These are phyloP conservation scores for Fusarium musae DNA, from an alignment of 2,329 filamentous ascomycete genomes.

Conservation along the genomic window DNA sequence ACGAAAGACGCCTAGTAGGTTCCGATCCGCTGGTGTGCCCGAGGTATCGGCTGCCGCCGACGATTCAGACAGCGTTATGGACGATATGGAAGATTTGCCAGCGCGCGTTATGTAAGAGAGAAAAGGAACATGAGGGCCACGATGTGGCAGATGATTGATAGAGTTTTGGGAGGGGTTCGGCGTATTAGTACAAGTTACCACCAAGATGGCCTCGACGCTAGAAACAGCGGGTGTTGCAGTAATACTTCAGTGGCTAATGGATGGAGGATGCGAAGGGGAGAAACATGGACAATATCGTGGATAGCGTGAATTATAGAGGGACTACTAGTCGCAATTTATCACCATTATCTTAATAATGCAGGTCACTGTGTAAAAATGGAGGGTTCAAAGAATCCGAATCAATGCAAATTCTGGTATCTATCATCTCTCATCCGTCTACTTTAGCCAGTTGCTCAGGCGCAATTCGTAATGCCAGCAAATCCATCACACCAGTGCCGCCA, in stretches of 20 bases:
- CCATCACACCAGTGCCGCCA: background rate
- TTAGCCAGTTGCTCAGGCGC: conserved; percentile 2
- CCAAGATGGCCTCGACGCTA: conserved; percentile 14
- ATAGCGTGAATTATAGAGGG: conserved; percentile 7
- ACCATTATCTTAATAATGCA: background rate
- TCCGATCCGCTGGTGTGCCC: conserved; percentile 33
- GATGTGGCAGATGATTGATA: background rate
- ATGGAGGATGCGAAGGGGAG: background rate
- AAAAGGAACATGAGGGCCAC: background rate
- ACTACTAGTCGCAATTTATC: conserved; percentile 2
- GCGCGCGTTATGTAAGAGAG: conserved; percentile 40
- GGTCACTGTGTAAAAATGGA: background rate
- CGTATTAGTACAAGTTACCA: conserved; percentile 18
- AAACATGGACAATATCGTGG: background rate
- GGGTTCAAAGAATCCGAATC: background rate
- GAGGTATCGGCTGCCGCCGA: conserved; percentile 27
- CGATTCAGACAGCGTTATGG: conserved; percentile 52
- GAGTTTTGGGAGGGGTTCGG: background rate
- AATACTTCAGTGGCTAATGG: conserved; percentile 3
- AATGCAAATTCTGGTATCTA: conserved; percentile 17
- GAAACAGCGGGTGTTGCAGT: conserved; percentile 25
- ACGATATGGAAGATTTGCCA: conserved; percentile 58
- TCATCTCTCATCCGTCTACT: conserved; percentile 31
- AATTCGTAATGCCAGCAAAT: background rate
- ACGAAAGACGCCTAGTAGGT: conserved; percentile 46